Base-by-base conservation (phyloP, 2,329 filamentous ascomycete species). In the Arthrinium phaeospermum region DNA sequence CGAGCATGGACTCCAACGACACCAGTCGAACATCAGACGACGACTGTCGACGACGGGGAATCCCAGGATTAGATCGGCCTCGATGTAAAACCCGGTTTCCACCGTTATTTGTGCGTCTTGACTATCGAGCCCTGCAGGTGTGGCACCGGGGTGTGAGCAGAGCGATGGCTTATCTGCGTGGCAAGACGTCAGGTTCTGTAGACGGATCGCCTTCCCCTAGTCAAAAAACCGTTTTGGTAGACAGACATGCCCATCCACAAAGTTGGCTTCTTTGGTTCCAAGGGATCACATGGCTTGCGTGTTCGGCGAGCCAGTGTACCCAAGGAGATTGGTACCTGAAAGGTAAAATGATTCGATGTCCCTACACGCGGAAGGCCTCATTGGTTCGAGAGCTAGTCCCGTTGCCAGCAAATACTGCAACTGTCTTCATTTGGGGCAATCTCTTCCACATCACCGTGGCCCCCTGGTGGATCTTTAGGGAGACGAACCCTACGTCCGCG, bases 21-120 rank as follows among this genome's bases (percentile, higher is more conserved):
- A 34, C 53, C 57, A 64, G n/a, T 24, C 13, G 34, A 64, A 64
- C 34, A 41, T 64, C 57, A 64, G 34, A 64, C 57, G 57, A 64
- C 57, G 34, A 22, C 37, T 41, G 37, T 41, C 34, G 57, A 37
- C 34, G n/a, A 14, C 57, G 34, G 34, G 16, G 57, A 41, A 24
- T 22, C 30, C 30, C 34, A n/a, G 57, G 34, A n/a, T 41, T 34
- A 64, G 34, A 24, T 22, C 57, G 22, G 8, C 34, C 34, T 41
- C 10, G 30, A n/a, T 64, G 19, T 34, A n/a, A 41, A 41, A 24
- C 57, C 57, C 57, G 57, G 30, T 64, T 64, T 41, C 57, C 34
- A 41, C 57, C 57, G 4, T 64, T 19, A 64, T 19, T 41, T 64
- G 57, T n/a, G 57, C 57, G 57, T 64, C 14, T 30, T 10, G 53